A percentile compares a stretch with the other conserved stretches of the same genome.
phyloP scores from a whole-genome alignment of 2,329 filamentous ascomycete genomes.

The Chaetomiaceae sp. region DNA sequence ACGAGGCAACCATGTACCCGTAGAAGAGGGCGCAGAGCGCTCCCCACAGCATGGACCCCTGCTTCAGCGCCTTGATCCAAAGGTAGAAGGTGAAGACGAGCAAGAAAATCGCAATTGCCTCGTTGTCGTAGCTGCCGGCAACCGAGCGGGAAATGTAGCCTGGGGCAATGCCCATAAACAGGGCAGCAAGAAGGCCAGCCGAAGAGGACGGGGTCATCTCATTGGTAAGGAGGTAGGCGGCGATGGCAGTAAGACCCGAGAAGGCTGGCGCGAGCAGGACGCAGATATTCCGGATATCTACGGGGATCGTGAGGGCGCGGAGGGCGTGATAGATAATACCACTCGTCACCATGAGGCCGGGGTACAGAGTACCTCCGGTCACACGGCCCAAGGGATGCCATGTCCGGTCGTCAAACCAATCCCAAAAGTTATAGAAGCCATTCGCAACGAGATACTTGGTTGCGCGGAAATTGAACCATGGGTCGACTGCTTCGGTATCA shows the following conservation, averaged over 20 bases:
- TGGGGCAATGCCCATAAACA: conserved; percentile 95
- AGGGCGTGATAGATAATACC: conserved; percentile 94
- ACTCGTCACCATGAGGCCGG: conserved; percentile 98
- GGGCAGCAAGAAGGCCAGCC: conserved; percentile 87
- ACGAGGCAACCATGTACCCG: conserved; percentile 99
- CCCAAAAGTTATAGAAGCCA: conserved; percentile 99
- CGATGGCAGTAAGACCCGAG: conserved; percentile 88
- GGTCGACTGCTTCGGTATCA: conserved; percentile 67
- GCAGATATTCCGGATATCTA: conserved; percentile 98
- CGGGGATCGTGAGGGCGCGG: conserved; percentile 79
- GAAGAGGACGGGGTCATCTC: conserved; percentile 97
- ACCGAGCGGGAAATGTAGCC: conserved; percentile 98
- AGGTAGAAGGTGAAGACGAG: conserved; percentile 98
- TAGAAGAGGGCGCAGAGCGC: conserved; percentile 93
- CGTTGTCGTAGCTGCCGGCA: conserved; percentile 97
- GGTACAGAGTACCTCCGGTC: conserved; percentile 97
- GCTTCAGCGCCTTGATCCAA: conserved; percentile 98
- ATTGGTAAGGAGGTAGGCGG: conserved; percentile 89
- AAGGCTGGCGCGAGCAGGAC: conserved; percentile 92
- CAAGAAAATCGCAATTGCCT: conserved; percentile 98
- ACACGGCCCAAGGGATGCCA: conserved; percentile 98
- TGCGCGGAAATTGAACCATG: conserved; percentile 99
- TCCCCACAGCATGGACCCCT: conserved; percentile 95
- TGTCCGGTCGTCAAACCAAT: conserved; percentile 99
- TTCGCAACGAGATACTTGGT: conserved; percentile 96